Evolutionary conservation across 2,329 filamentous ascomycete genomes (phyloP).

Genomic region (Fusarium nisikadoi): DNA sequence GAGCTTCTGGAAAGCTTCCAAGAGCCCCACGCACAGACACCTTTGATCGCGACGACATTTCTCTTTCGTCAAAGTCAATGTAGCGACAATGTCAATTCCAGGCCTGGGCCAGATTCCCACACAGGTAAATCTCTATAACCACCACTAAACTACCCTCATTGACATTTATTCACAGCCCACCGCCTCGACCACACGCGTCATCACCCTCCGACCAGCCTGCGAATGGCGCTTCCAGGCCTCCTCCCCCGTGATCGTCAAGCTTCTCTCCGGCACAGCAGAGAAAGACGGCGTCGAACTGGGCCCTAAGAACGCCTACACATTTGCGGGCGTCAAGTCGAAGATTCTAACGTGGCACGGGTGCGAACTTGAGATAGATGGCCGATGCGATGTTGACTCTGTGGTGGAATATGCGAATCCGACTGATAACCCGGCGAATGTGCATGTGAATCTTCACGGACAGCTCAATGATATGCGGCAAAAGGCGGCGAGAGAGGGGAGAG

Average conservation of each 20-base stretch:
- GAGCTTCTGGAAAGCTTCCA: constrained; percentile 46
- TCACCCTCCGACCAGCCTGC: constrained; percentile 69
- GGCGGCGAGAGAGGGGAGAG: constrained; percentile 58
- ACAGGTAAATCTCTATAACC: constrained; percentile 55
- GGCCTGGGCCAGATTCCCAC: constrained; percentile 75
- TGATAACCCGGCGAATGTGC: constrained; percentile 83
- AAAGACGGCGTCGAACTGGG: constrained; percentile 96
- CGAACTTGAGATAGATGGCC: constrained; percentile 78
- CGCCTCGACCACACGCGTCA: constrained; percentile 56
- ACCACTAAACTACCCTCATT: background rate
- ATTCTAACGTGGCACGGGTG: constrained; percentile 95
- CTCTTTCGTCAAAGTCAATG: constrained; percentile 44
- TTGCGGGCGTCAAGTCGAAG: constrained; percentile 84
- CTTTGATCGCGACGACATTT: constrained; percentile 23
- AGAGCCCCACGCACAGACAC: constrained; percentile 38
- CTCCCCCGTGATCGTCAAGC: constrained; percentile 61
- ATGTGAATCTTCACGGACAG: constrained; percentile 88
- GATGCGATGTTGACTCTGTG: constrained; percentile 62
- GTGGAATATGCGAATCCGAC: constrained; percentile 74
- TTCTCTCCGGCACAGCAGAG: constrained; percentile 86
- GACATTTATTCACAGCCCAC: constrained; percentile 47
- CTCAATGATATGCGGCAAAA: constrained; percentile 77
- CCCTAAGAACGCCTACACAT: constrained; percentile 79
- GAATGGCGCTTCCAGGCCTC: constrained; percentile 85
- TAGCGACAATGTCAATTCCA: constrained; percentile 74